phyloP scores from a whole-genome alignment of 2,329 filamentous ascomycete species.

The Pyrenochaeta sp. region DNA sequence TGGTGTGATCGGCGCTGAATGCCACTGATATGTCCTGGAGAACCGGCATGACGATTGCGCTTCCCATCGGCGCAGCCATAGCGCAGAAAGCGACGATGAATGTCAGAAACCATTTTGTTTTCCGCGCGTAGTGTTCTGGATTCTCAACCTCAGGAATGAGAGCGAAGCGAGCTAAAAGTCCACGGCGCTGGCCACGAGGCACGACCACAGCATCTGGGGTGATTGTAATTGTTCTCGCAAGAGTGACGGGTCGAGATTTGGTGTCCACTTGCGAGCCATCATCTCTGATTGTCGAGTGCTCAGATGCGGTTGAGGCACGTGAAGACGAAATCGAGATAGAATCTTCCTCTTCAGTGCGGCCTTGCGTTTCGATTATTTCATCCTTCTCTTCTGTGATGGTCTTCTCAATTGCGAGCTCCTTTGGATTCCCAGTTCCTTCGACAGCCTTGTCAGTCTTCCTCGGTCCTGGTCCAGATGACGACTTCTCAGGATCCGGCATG shows the following conservation, averaged over 20 bases:
- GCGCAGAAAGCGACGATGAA: constrained; percentile 78
- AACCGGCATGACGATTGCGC: constrained; percentile 76
- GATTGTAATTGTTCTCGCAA: constrained; percentile 43
- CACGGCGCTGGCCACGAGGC: constrained; percentile 67
- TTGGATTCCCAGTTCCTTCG: neutral
- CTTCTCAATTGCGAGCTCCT: neutral
- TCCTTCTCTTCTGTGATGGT: constrained; percentile 5
- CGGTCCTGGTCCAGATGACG: neutral
- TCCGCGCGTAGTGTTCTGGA: constrained; percentile 75
- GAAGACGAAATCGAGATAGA: constrained; percentile 33
- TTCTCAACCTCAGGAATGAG: constrained; percentile 81
- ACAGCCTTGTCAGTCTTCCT: neutral
- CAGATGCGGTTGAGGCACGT: constrained; percentile 29
- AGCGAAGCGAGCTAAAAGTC: constrained; percentile 74
- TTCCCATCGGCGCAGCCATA: constrained; percentile 82
- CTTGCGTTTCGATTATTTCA: constrained; percentile 7
- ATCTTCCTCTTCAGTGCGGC: constrained; percentile 18
- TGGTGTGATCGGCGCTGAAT: constrained; percentile 41
- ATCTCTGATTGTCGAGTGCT: constrained; percentile 20
- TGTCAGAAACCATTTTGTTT: constrained; percentile 86
- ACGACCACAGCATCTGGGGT: constrained; percentile 56
- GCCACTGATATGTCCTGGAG: constrained; percentile 45
- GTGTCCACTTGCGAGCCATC: neutral
- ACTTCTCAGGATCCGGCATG: constrained; percentile 3
- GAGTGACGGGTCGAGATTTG: constrained; percentile 21